These are phyloP conservation scores for Melastoma candidum DNA, from an alignment of 441 rosid species.

Conservation along the genomic window DNA sequence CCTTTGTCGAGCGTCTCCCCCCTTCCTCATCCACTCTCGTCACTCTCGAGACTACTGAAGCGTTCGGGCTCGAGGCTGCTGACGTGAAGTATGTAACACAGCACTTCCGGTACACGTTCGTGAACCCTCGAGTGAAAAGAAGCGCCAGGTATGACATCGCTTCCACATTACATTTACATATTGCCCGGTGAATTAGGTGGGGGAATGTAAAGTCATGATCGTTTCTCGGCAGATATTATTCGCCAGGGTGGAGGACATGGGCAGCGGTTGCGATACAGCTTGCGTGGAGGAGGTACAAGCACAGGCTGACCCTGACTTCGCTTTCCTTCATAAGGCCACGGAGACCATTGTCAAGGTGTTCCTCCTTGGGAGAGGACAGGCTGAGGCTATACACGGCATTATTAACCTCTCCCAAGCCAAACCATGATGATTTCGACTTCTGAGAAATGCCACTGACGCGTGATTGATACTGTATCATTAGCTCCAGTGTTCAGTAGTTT, in stretches of 20 bases:
- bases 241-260: conserved; percentile 99
- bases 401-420: conserved; percentile 88
- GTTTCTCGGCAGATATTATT: conserved; percentile 33
- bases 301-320: conserved; percentile 65
- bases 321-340: conserved; percentile 82
- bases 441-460: conserved; percentile 13
- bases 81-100: conserved; percentile 90
- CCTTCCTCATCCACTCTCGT: conserved; percentile 72
- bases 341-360: conserved; percentile 73
- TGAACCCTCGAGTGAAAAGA: conserved; percentile 77
- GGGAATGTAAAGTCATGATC: no score
- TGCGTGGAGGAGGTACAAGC: conserved; percentile 89
- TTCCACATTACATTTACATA: no score
- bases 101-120: conserved; percentile 89
- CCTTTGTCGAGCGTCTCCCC: conserved; percentile 77
- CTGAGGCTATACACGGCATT: conserved; percentile 84
- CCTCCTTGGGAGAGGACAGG: conserved; percentile 80
- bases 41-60: conserved; percentile 87
- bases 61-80: conserved; percentile 78
- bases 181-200: no score
- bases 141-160: conserved; percentile 39
- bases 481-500: no score
- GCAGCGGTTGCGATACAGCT: conserved; percentile 88
- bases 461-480: no score
- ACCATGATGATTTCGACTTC: conserved; percentile 81